Evolutionary conservation across 2,329 filamentous ascomycete species (phyloP).

Genomic region (Sporothrix schenckii): DNA sequence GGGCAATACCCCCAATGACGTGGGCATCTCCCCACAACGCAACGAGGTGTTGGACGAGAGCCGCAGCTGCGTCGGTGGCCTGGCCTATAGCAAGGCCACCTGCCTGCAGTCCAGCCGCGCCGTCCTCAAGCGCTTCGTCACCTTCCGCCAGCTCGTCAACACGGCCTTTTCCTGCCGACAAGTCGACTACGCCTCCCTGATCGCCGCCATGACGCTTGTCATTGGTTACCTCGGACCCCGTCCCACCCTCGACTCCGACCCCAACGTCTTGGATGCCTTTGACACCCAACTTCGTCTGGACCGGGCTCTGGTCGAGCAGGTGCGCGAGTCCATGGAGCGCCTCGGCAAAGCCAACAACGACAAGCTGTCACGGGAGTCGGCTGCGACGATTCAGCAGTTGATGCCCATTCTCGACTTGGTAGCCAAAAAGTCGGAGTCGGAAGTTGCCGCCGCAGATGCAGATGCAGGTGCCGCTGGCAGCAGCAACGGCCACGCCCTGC

Average conservation of each 20-base stretch:
- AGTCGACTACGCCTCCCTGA: constrained; percentile 56
- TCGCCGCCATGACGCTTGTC: constrained; percentile 55
- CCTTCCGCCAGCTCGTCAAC: constrained; percentile 49
- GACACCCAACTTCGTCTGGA: constrained; percentile 44
- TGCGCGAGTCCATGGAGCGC: constrained; percentile 46
- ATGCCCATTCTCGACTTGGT: constrained; percentile 48
- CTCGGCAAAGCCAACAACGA: constrained; percentile 48
- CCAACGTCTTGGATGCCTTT: constrained; percentile 29
- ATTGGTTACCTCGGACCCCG: constrained; percentile 52
- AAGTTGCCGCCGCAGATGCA: constrained; percentile 24
- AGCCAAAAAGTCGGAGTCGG: constrained; percentile 15
- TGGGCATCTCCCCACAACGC: neutral
- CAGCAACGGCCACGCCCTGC: neutral
- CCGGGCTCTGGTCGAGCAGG: constrained; percentile 44
- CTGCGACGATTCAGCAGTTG: constrained; percentile 50
- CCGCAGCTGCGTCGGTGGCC: constrained; percentile 33
- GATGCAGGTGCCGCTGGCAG: neutral
- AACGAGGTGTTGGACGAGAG: neutral
- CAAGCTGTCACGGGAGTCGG: constrained; percentile 48
- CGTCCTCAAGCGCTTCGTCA: constrained; percentile 53
- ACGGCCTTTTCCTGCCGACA: constrained; percentile 51
- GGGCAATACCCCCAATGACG: neutral
- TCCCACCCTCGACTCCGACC: constrained; percentile 23
- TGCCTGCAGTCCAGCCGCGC: constrained; percentile 56
- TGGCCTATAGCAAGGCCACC: constrained; percentile 54